These are phyloP conservation scores for Exophiala viscosa DNA, from an alignment of 2,329 filamentous ascomycete genomes.

Conservation along the genomic window DNA sequence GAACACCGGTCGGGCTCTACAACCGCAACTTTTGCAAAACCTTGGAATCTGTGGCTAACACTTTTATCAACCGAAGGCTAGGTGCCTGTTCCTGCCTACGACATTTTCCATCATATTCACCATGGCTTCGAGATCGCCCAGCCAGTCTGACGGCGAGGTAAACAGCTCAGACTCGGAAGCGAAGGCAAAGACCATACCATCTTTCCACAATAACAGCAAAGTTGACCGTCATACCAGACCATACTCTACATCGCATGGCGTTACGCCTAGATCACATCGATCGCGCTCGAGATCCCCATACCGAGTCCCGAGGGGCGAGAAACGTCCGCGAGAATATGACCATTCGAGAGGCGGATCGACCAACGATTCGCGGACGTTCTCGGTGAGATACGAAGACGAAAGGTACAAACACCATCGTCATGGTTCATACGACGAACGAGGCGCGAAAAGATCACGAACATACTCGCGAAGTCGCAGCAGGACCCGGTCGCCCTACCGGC, in stretches of 20 bases:
- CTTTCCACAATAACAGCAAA: conserved; percentile 70
- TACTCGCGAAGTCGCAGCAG: conserved; percentile 41
- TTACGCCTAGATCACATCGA: conserved; percentile 36
- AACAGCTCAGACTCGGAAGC: conserved; percentile 65
- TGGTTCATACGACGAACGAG: conserved; percentile 50
- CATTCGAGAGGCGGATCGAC: conserved; percentile 32
- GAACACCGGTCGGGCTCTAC: conserved; percentile 31
- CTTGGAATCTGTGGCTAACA: conserved; percentile 28
- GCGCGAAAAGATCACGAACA: conserved; percentile 37
- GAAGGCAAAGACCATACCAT: conserved; percentile 84
- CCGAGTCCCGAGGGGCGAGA: conserved; percentile 39
- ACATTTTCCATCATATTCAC: conserved; percentile 27
- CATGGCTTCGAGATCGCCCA: conserved; percentile 54
- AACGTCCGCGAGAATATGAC: conserved; percentile 41
- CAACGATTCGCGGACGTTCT: conserved; percentile 32
- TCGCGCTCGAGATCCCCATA: conserved; percentile 43
- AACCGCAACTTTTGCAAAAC: conserved; percentile 23
- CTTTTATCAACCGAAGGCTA: conserved; percentile 27
- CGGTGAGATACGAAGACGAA: conserved; percentile 38
- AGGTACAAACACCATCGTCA: conserved; percentile 38
- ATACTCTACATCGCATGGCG: conserved; percentile 40
- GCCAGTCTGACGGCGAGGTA: conserved; percentile 85
- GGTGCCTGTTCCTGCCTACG: conserved; percentile 23
- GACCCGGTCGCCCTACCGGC: conserved; percentile 44
- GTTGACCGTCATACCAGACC: conserved; percentile 92